These are phyloP conservation scores for Entomortierella beljakovae DNA, from an alignment of 192 early-diverging fungal species.

Conservation along the genomic window DNA sequence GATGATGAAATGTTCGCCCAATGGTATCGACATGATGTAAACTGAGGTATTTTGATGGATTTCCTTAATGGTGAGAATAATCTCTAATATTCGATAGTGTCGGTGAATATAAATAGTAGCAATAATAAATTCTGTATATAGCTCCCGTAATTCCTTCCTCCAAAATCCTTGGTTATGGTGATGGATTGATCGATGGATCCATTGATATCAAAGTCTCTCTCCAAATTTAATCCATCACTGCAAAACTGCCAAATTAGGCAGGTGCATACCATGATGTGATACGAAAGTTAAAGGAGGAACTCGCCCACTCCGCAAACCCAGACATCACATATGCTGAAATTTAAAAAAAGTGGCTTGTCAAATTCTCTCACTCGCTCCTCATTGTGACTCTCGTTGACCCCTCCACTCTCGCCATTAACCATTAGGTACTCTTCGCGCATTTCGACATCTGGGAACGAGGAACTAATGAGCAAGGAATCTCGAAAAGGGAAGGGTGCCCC, in stretches of 20 bases:
- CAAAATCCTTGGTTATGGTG: conserved; percentile 76
- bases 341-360: not conserved
- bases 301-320: not conserved
- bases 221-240: not conserved
- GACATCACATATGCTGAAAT: not conserved
- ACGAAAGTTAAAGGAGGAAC: conserved; percentile 43
- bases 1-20: too few relatives aligned
- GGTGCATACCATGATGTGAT: conserved; percentile 38
- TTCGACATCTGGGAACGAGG: not conserved
- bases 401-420: not conserved
- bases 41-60: too few relatives aligned
- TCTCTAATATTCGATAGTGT: too few relatives aligned
- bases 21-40: too few relatives aligned
- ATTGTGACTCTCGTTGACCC: not conserved
- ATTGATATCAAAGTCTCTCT: not conserved
- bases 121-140: too few relatives aligned
- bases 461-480: conserved; percentile 41
- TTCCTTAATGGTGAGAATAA: too few relatives aligned
- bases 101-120: too few relatives aligned
- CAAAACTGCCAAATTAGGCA: conserved; percentile 15
- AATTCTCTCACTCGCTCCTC: not conserved
- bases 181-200: conserved; percentile 8
- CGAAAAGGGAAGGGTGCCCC: conserved; percentile 36
- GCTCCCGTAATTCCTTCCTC: too few relatives aligned
- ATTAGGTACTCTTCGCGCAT: not conserved